Evolutionary conservation across 2,329 filamentous ascomycete species (phyloP), one percentile per base, ranked within the genome.

Genomic region (Colletotrichum sp.): DNA sequence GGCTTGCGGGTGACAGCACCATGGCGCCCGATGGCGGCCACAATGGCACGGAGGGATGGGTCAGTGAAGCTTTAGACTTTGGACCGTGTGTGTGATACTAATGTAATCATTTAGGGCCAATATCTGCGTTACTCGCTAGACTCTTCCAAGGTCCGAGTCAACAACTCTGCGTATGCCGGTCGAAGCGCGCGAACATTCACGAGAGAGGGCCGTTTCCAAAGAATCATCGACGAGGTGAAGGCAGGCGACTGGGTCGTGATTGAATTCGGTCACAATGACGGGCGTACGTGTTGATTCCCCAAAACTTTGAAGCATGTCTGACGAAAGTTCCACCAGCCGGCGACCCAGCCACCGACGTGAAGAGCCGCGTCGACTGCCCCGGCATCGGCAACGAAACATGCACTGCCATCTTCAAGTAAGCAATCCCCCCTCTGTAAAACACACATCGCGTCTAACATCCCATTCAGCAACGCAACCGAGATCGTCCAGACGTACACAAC

Each of bases 251-350:
- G 91, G 82, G 92, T 94, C 1, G 87, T 94, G 64, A 93, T 94
- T 69, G 93, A 94, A 79, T 94, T 95, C 79, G 93, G 93, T 0
- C 93, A 95, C 86, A 95, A 95, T 79, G 93, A 95, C 78, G 93
- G 92, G n/a, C 72, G 72, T 72, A n/a, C 5, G 72, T 75, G 1
- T 24, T n/a, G 15, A 12, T 8, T 18, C 16, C n/a, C 2, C 2
- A 32, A 3, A 10, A 12, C 3, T 4, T 5, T 18, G 2, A 3
- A 13, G 36, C 15, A 1, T 13, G 13, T 9, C 60, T 71, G 28
- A 72, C 36, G 6, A 5, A 7, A 1, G 0, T 6, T 44, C 3
- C 44, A n/a, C 4, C 7, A 75, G 72, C 72, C 1, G 72, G 72
- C 8, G 57, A 75, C 63, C 68, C 72, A 2, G 57, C 64, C 39